Base-by-base conservation (phyloP, 2,329 filamentous ascomycete genomes). In the Biscogniauxia mediterranea region DNA sequence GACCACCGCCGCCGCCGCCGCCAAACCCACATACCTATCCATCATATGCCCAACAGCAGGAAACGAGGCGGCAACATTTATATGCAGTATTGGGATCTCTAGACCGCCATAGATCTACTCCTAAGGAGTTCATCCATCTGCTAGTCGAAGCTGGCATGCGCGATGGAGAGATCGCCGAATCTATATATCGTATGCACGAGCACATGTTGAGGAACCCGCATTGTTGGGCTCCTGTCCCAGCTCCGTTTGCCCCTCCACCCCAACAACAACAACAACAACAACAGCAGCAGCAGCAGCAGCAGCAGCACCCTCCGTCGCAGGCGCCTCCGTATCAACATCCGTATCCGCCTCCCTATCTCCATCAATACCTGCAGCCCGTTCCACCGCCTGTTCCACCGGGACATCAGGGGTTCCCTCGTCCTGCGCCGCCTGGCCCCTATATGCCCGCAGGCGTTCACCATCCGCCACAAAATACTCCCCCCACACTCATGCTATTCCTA, bases 71-170 rank as follows among this genome's bases (percentile, higher is more conserved):
- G 26, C 17, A 64, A 17, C 55, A 52, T 2, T 67, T 64, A 28
- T 67, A 68, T 51, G 46, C 55, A 13, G 61, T 67, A 25, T 59
- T 68, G n/a, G 23, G 54, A 3, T 63, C 61, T 8, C 59, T 68
- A 13, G 66, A 68, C 53, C 64, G 64, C 2, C 62, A 62, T 32
- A 64, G 52, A 28, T 54, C 26, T 6, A 65, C 65, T 0, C 67
- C 67, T 2, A 63, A 59, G 52, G 63, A 67, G 42, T 69, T 69
- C 23, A 63, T 69, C 19, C 58, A 67, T 52, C 51, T 69, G n/a
- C 51, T 69, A n/a, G 62, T 64, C 1, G 60, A 61, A 23, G 65
- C 68, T 19, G 65, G 65, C 0, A 57, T 67, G 52, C 63, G 60
- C 15, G 62, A 69, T 49, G 15, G n/a, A 13, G 64, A 67, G 49